These are phyloP conservation scores for Linaria vulgaris DNA, from an alignment of 257 asterid species.

Conservation along the genomic window DNA sequence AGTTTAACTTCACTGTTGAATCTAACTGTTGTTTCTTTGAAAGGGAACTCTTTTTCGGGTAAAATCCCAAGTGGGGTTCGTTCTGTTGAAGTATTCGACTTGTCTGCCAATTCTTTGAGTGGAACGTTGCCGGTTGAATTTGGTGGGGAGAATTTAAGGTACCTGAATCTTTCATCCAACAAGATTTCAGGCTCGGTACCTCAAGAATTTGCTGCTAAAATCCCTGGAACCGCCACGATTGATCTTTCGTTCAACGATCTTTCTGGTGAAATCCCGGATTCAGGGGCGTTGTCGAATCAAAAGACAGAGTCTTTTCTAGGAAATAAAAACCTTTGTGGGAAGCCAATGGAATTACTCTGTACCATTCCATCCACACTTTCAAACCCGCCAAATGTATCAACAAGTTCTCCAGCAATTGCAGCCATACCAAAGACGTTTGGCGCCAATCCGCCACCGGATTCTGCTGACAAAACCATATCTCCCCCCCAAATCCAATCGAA, in stretches of 20 bases:
- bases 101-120: slow-evolving; percentile 61
- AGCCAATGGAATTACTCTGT: slow-evolving; percentile 66
- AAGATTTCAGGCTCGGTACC: slow-evolving; percentile 63
- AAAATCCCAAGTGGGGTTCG: slow-evolving; percentile 44
- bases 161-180: slow-evolving; percentile 79
- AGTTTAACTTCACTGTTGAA: slow-evolving; percentile 36
- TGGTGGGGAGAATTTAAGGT: slow-evolving; percentile 55
- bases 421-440: slow-evolving; percentile 70
- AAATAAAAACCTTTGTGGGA: slow-evolving; percentile 72
- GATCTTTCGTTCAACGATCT: slow-evolving; percentile 80
- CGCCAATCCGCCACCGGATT: slow-evolving; percentile 34
- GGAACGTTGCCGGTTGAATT: slow-evolving; percentile 72
- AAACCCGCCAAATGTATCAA: slow-evolving; percentile 46
- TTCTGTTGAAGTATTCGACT: slow-evolving; percentile 50
- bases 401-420: slow-evolving; percentile 78
- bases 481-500: slow-evolving; percentile 33
- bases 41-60: slow-evolving; percentile 57
- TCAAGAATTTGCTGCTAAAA: slow-evolving; percentile 47
- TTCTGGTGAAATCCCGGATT: slow-evolving; percentile 74
- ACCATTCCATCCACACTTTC: slow-evolving; percentile 65
- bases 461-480: slow-evolving; percentile 26
- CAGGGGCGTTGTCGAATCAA: slow-evolving; percentile 51
- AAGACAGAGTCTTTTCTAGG: slow-evolving; percentile 66
- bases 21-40: slow-evolving; percentile 54
- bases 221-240: slow-evolving; percentile 55